Evolutionary conservation across 2,329 filamentous ascomycete species (phyloP), one percentile per base, ranked within the genome.

Genomic region (Helminthosporium solani): DNA sequence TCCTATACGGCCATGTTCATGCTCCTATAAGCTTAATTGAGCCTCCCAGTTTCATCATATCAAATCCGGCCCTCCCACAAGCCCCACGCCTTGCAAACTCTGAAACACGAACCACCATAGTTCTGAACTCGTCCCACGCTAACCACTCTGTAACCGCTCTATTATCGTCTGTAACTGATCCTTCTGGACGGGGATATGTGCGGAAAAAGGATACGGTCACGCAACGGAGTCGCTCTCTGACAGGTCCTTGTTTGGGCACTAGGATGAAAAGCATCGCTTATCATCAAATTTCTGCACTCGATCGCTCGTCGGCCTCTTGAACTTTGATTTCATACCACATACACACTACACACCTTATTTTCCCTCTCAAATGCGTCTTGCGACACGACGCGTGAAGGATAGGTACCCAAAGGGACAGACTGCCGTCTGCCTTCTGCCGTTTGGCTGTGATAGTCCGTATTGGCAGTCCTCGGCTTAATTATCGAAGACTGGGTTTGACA

Each of bases 51-150:
- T 43, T 49, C 53, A 54, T 25, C 28, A 50, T 49, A 33, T 44
- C 42, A 21, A 31, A 8, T 30, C 15, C 38, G 41, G 21, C 15
- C 38, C 43, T 33, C 28, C 16, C 20, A 27, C 36, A 39, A 23
- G 27, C 20, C 39, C 49, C 43, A 49, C 48, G 36, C 12, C 16
- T 2, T 12, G 5, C 8, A 21, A 18, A 3, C 46, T 35, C 27
- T 53, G 54, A 56, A 54, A 59, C 52, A 63, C 63, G 63, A 60
- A 52, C 61, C 63, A 63, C 57, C 52, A 55, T 6, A 5, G 23
- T 9, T 50, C 33, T 46, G 41, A 30, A 46, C 55, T 33, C 27
- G 25, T 18, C 28, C 38, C 38, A 40, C 38, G 7, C 25, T 36
- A 5, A 25, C 15, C 19, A 28, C 9, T 34, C 33, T 49, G 42